Evolutionary conservation across 2,329 filamentous ascomycete species (phyloP).

Genomic region (Whalleya microplaca): DNA sequence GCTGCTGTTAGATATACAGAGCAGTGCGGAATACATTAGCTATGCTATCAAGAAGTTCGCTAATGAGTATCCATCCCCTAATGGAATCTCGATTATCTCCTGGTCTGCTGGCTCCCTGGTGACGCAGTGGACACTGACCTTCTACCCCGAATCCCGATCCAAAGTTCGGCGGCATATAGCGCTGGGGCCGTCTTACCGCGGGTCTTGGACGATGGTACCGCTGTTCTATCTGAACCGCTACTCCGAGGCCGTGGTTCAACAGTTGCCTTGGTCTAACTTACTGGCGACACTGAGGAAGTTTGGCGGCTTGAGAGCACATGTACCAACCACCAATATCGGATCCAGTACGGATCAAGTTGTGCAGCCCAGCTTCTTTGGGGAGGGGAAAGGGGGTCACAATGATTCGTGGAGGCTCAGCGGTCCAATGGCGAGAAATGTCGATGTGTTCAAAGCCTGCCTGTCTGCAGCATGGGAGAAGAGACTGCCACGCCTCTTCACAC

Average conservation of each 20-base stretch:
- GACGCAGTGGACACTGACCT: conserved; percentile 5
- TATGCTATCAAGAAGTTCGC: not conserved
- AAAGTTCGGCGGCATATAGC: not conserved
- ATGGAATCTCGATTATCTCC: not conserved
- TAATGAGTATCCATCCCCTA: not conserved
- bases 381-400: not conserved
- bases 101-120: conserved; percentile 6
- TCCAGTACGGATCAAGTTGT: not conserved
- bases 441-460: conserved; percentile 2
- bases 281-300: not conserved
- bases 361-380: conserved; percentile 1
- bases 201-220: conserved; percentile 5
- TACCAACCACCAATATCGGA: conserved; percentile 5
- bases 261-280: conserved; percentile 4
- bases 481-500: not conserved
- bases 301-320: not conserved
- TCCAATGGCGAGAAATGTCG: conserved; percentile 4
- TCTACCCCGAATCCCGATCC: conserved; percentile 1
- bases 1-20: not conserved
- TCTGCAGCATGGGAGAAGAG: not conserved
- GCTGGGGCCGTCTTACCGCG: not conserved
- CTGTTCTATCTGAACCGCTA: conserved; percentile 4
- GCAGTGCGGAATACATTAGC: conserved; percentile 2
- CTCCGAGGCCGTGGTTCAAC: not conserved
- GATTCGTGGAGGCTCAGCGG: conserved; percentile 1